These are phyloP conservation scores for Penicillium sp. DNA, from an alignment of 2,329 filamentous ascomycete species.

Conservation along the genomic window DNA sequence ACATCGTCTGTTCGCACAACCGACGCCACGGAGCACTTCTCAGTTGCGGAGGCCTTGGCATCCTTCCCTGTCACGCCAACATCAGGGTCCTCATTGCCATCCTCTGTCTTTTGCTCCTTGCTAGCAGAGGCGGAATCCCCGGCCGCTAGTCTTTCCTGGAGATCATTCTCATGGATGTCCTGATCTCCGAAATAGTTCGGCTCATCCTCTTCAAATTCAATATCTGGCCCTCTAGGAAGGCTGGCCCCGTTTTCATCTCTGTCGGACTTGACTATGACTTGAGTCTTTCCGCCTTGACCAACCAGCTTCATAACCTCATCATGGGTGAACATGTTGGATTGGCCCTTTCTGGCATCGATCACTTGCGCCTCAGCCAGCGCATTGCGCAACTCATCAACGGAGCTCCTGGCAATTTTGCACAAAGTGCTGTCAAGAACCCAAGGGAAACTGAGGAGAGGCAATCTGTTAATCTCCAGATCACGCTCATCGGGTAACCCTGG, in stretches of 20 bases:
- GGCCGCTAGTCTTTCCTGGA: not conserved
- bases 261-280: not conserved
- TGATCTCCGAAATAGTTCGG: not conserved
- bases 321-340: slow-evolving; percentile 10
- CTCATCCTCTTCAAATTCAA: not conserved
- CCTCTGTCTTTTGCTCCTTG: not conserved
- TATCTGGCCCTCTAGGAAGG: not conserved
- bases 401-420: slow-evolving; percentile 61
- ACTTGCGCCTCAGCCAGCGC: not conserved
- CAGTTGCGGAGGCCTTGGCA: not conserved
- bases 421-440: slow-evolving; percentile 83
- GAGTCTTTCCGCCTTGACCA: not conserved
- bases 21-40: not conserved
- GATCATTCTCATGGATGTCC: not conserved
- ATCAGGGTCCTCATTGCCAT: not conserved
- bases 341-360: slow-evolving; percentile 13
- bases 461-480: slow-evolving; percentile 23
- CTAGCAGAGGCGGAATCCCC: not conserved
- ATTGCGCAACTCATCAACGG: not conserved
- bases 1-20: not conserved
- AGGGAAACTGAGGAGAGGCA: slow-evolving; percentile 89
- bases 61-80: no score
- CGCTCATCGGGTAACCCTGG: slow-evolving; percentile 9
- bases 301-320: slow-evolving; percentile 3
- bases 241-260: not conserved